phyloP scores from a whole-genome alignment of 768 basidiomycete genomes.

The Arthromyces matolae region DNA sequence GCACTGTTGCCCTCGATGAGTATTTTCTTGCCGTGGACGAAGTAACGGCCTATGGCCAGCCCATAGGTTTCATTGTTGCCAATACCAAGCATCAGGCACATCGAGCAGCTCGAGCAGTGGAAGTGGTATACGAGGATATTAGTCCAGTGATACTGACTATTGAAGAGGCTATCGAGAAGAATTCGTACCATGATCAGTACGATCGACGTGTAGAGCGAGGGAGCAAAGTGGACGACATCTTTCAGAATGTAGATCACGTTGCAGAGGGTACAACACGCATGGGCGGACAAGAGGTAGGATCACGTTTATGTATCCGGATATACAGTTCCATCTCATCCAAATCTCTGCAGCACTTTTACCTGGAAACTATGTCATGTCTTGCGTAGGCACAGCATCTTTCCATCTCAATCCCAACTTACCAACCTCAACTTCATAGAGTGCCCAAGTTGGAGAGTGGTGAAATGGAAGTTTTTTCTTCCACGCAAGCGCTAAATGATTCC shows the following conservation, averaged over 20 bases:
- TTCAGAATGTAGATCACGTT: constrained; percentile 3
- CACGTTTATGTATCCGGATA: background rate
- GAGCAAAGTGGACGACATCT: constrained; percentile 7
- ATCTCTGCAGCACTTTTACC: constrained; percentile 11
- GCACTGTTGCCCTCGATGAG: constrained; percentile 12
- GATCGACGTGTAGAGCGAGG: constrained; percentile 12
- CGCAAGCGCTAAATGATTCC: constrained; percentile 12
- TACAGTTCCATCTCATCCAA: background rate
- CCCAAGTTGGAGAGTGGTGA: constrained; percentile 16
- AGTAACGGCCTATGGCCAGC: constrained; percentile 10
- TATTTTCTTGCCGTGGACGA: constrained; percentile 15
- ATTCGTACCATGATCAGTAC: constrained; percentile 11
- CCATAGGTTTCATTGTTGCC: constrained; percentile 15
- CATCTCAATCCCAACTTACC: background rate
- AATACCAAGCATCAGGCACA: constrained; percentile 14
- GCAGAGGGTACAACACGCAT: constrained; percentile 12
- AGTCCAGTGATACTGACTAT: constrained; percentile 12
- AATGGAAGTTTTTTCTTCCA: constrained; percentile 16
- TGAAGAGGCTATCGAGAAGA: constrained; percentile 14
- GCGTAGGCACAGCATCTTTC: constrained; percentile 6
- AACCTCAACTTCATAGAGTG: background rate
- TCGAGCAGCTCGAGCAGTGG: constrained; percentile 9
- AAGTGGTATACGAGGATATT: constrained; percentile 12
- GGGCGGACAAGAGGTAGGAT: constrained; percentile 16
- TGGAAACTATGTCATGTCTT: constrained; percentile 17